phyloP scores from a whole-genome alignment of 805 yeast genomes.

The Sungouiella thailandica region DNA sequence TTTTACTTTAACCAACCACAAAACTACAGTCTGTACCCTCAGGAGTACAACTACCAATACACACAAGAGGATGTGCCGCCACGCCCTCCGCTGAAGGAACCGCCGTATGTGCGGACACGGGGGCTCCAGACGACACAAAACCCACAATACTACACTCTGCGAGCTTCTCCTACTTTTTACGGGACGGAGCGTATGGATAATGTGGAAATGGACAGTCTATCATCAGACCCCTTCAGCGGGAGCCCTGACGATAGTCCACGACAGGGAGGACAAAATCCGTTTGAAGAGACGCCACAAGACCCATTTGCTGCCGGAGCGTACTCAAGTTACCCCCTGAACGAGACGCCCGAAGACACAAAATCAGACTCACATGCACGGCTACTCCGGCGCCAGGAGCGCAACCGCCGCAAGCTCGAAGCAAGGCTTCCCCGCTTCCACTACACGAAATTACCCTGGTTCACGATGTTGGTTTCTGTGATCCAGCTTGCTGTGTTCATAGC shows the following conservation, averaged over 20 bases:
- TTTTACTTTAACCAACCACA: background rate
- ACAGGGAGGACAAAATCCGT: background rate
- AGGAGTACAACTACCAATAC: background rate
- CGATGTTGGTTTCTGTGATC: constrained; percentile 37
- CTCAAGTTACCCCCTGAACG: background rate
- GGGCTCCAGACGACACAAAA: background rate
- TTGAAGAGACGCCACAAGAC: background rate
- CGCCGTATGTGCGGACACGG: background rate
- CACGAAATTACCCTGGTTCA: constrained; percentile 36
- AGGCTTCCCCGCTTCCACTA: constrained; percentile 14
- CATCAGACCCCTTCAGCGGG: background rate
- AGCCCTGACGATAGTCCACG: background rate
- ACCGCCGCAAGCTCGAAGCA: constrained; percentile 11
- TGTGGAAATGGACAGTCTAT: background rate
- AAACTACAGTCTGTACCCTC: background rate
- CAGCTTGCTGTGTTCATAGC: constrained; percentile 57
- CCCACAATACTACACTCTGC: background rate
- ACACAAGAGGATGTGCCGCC: constrained; percentile 2
- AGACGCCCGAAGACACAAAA: background rate
- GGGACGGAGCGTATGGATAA: too few relatives aligned
- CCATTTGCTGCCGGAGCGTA: background rate
- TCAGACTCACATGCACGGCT: background rate
- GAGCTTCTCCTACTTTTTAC: background rate
- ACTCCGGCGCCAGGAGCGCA: constrained; percentile 8
- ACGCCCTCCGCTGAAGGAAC: too few relatives aligned